Evolutionary conservation across 495 filamentous ascomycete genomes (phyloP).

Genomic region (Penicillium tannophilum): DNA sequence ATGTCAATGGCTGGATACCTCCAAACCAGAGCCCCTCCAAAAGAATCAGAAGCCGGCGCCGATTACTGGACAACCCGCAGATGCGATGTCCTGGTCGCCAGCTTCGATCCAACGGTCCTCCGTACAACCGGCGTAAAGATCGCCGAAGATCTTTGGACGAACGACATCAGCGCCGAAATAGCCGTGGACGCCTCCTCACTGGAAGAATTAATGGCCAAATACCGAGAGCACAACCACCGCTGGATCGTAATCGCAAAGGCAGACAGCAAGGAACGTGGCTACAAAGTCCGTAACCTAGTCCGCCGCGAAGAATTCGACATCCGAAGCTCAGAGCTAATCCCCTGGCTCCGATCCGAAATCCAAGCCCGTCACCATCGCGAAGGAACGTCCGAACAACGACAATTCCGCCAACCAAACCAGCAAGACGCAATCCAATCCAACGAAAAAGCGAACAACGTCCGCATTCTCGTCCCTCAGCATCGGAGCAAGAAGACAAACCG

Average conservation of each 20-base stretch:
- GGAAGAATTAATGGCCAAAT: slow-evolving; percentile 69
- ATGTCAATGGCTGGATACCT: slow-evolving; percentile 66
- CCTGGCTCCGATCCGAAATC: slow-evolving; percentile 80
- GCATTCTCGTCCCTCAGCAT: slow-evolving; percentile 76
- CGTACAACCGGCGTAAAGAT: slow-evolving; percentile 74
- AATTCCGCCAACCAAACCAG: slow-evolving; percentile 50
- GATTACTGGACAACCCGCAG: slow-evolving; percentile 64
- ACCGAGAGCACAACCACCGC: slow-evolving; percentile 74
- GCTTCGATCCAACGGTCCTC: slow-evolving; percentile 77
- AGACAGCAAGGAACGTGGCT: slow-evolving; percentile 63
- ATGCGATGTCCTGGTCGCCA: slow-evolving; percentile 88
- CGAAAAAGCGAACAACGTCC: slow-evolving; percentile 71
- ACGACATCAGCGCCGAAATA: slow-evolving; percentile 88
- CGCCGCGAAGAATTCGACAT: slow-evolving; percentile 86
- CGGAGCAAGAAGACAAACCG: slow-evolving; percentile 91
- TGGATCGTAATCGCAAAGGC: slow-evolving; percentile 90
- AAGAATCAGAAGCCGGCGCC: slow-evolving; percentile 55
- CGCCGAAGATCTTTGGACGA: slow-evolving; percentile 76
- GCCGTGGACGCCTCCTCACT: slow-evolving; percentile 70
- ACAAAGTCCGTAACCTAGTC: slow-evolving; percentile 75
- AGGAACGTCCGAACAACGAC: slow-evolving; percentile 47
- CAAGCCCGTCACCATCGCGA: slow-evolving; percentile 73
- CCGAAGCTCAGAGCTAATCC: slow-evolving; percentile 69
- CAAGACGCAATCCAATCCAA: slow-evolving; percentile 36
- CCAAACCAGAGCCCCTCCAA: slow-evolving; percentile 66